These are phyloP conservation scores for Aspergillus latus DNA, from an alignment of 2,329 filamentous ascomycete species.

Conservation along the genomic window DNA sequence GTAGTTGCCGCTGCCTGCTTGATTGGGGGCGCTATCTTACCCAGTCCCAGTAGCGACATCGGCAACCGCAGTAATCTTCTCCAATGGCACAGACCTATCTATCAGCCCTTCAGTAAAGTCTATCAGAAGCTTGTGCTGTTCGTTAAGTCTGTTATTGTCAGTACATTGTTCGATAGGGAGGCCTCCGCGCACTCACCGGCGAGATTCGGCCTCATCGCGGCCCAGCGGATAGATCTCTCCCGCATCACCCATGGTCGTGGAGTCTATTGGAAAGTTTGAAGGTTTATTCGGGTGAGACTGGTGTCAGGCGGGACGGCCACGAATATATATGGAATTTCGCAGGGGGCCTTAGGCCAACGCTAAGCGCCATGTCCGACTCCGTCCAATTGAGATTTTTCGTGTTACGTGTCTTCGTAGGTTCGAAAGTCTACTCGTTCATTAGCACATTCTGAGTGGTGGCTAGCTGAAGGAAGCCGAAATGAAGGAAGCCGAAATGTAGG, in stretches of 20 bases:
- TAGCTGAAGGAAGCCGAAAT: too few species aligned
- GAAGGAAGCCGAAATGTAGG: too few species aligned
- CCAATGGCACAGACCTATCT: neutral
- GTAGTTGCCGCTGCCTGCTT: neutral
- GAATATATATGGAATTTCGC: neutral
- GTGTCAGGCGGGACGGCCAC: neutral
- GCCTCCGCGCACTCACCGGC: neutral
- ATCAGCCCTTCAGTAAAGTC: conserved; percentile 1
- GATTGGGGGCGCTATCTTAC: neutral
- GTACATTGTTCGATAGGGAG: neutral
- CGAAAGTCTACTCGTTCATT: too few species aligned
- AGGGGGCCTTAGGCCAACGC: neutral
- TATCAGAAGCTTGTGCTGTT: conserved; percentile 7
- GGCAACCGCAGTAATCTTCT: neutral
- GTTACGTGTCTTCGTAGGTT: too few species aligned
- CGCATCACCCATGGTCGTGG: neutral
- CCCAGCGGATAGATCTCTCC: conserved; percentile 3
- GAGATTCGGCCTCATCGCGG: neutral
- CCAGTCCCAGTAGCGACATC: conserved; percentile 12
- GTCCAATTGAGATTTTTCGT: too few species aligned
- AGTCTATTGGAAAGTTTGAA: neutral
- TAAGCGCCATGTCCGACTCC: too few species aligned
- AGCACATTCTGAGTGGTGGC: too few species aligned
- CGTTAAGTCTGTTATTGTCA: conserved; percentile 1
- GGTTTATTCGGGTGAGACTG: too few species aligned